Base-by-base conservation (phyloP, 2,329 filamentous ascomycete species). In the Sclerotinia borealis region DNA sequence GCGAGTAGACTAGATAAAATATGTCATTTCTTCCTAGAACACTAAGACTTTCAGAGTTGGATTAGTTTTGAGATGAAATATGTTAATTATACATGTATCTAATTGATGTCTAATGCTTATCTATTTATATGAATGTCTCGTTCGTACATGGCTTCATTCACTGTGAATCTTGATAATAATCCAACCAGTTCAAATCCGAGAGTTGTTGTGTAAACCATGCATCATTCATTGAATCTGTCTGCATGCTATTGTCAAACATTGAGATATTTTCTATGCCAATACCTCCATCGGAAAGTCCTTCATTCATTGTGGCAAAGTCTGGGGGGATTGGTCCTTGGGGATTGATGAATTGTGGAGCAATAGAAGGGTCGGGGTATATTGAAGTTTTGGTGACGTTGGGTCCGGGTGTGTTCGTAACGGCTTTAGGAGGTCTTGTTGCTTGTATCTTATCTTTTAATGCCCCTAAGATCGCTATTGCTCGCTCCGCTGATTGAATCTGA, bases 141-240 rank as follows among this genome's bases (percentile, higher is more conserved):
- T n/a, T 22, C 41, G 19, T n/a, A 9, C n/a, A 43, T 43, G 8
- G 10, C 41, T 43, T 43, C 9, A 10, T 43, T 3, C 7, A n/a
- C 19, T 31, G 54, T 8, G 54, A n/a, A 17, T n/a, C n/a, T 45
- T 61, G 49, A n/a, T 41, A 43, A 45, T 54, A 61, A 25, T 63
- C 51, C 22, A 63, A 22, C 60, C 60, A 63, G 19, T 47, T 63
- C 31, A 63, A 25, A 22, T 59, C 51, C 17, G 52, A 56, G 8
- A 58, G 41, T 39, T 63, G 60, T 31, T 63, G 50, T 1, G 60
- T 58, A 25, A 63, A 63, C 60, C 60, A 63, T 25, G 60, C 41
- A 39, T 63, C 51, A 37, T 58, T 39, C 22, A 63, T 45, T 13
- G 60, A 58, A 49, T 63, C 60, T 34, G 59, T 58, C 13, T 51